Evolutionary conservation across 2,329 filamentous ascomycete species (phyloP).

Genomic region (Fusarium paranaense): DNA sequence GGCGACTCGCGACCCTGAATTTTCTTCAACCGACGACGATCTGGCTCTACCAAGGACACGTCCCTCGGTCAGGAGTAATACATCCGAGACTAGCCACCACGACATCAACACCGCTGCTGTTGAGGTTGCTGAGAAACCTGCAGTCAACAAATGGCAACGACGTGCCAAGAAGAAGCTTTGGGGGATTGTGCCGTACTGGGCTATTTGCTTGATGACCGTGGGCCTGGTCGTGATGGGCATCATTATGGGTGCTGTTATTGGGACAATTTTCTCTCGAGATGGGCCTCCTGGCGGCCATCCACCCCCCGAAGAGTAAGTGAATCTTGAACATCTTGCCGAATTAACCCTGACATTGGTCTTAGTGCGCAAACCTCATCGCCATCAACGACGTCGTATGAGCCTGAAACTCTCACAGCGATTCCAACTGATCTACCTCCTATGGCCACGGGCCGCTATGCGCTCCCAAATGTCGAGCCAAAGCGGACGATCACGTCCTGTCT

Average conservation of each 20-base stretch:
- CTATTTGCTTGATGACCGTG: conserved; percentile 62
- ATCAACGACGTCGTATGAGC: conserved; percentile 58
- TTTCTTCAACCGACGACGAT: conserved; percentile 67
- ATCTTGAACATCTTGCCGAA: background rate
- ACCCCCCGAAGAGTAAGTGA: conserved; percentile 28
- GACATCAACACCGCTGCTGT: conserved; percentile 65
- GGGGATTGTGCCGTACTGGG: conserved; percentile 72
- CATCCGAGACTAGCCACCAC: conserved; percentile 63
- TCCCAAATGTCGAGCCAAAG: conserved; percentile 66
- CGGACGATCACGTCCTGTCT: conserved; percentile 68
- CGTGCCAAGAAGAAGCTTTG: conserved; percentile 67
- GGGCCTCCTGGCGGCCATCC: conserved; percentile 13
- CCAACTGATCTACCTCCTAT: conserved; percentile 65
- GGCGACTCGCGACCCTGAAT: conserved; percentile 72
- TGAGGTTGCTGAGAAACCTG: conserved; percentile 60
- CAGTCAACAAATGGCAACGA: conserved; percentile 63
- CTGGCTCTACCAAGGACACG: conserved; percentile 63
- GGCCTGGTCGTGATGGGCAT: conserved; percentile 65
- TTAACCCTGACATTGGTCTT: conserved; percentile 4
- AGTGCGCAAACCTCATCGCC: conserved; percentile 37
- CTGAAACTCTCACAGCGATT: conserved; percentile 61
- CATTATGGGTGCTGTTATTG: conserved; percentile 69
- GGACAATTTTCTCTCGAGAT: conserved; percentile 53
- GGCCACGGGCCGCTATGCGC: conserved; percentile 64
- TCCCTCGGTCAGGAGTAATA: conserved; percentile 62